phyloP scores from a whole-genome alignment of 1,139 yeast species.

The Yamadazyma atmosphaerica region DNA sequence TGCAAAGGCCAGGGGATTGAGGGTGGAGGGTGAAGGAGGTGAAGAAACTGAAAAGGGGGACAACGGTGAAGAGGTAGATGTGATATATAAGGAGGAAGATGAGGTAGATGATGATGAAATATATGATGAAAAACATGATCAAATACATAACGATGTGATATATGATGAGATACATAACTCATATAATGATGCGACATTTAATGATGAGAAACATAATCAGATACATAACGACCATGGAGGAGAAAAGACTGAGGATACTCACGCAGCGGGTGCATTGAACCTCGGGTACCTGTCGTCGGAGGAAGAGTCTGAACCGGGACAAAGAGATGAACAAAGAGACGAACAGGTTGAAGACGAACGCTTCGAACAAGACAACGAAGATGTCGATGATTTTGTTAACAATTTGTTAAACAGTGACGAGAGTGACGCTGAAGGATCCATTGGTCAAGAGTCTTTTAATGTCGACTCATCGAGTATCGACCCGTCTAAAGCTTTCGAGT shows the following conservation, averaged over 20 bases:
- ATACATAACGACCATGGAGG: neutral
- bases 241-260: neutral
- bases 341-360: constrained; percentile 1
- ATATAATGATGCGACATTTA: too few species aligned
- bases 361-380: constrained; percentile 4
- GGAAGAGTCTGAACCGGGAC: constrained; percentile 3
- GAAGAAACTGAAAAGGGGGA: constrained; percentile 10
- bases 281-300: constrained; percentile 8
- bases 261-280: constrained; percentile 1
- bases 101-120: constrained; percentile 1
- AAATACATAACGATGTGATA: neutral
- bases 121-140: neutral
- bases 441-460: neutral
- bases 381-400: constrained; percentile 11
- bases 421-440: constrained; percentile 5
- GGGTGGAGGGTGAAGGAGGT: constrained; percentile 21
- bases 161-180: too few species aligned
- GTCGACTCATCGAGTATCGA: neutral
- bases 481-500: constrained; percentile 3
- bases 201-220: neutral
- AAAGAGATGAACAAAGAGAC: constrained; percentile 3
- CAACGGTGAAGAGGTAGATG: constrained; percentile 3
- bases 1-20: constrained; percentile 33
- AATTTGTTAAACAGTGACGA: constrained; percentile 10
- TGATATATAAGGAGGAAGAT: constrained; percentile 2